A percentile compares a stretch with the other conserved stretches of the same genome.
These are phyloP conservation scores for Penicillium diatomitis DNA, from an alignment of 495 filamentous ascomycete genomes.

Conservation along the genomic window DNA sequence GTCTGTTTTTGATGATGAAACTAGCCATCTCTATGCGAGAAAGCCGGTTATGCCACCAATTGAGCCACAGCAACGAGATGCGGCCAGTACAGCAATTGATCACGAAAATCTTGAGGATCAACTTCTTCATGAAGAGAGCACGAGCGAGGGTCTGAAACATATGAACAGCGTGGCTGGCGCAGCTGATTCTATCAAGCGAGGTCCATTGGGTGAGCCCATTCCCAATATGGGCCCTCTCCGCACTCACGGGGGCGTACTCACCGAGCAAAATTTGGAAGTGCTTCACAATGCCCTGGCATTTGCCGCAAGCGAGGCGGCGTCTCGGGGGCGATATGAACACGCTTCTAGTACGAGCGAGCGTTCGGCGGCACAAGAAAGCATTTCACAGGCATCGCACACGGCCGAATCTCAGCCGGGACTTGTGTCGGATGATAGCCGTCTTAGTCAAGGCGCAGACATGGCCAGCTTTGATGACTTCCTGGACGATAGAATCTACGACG, in stretches of 20 bases:
- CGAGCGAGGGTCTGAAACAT: slow-evolving; percentile 23
- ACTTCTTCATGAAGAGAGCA: slow-evolving; percentile 9
- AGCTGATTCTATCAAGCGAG: slow-evolving; percentile 14
- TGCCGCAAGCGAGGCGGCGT: slow-evolving; percentile 65
- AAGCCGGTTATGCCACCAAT: slow-evolving; percentile 15
- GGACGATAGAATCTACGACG: slow-evolving; percentile 44
- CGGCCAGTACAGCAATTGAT: too few species aligned
- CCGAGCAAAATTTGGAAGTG: slow-evolving; percentile 54
- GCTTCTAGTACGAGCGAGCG: slow-evolving; percentile 35
- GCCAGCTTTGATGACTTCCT: slow-evolving; percentile 37
- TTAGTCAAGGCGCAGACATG: slow-evolving; percentile 33
- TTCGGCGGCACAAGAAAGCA: slow-evolving; percentile 30
- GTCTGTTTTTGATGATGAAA: slow-evolving; percentile 66
- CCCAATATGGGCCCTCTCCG: slow-evolving; percentile 22
- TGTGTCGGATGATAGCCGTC: slow-evolving; percentile 36
- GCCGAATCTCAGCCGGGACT: slow-evolving; percentile 42
- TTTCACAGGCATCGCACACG: slow-evolving; percentile 19
- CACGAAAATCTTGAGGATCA: slow-evolving; percentile 1
- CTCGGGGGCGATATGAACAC: slow-evolving; percentile 58
- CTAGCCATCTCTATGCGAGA: slow-evolving; percentile 39
- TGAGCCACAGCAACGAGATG: not conserved
- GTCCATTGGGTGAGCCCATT: slow-evolving; percentile 20
- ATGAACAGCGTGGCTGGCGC: slow-evolving; percentile 34
- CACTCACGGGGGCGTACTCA: slow-evolving; percentile 34
- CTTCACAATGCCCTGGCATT: slow-evolving; percentile 76